phyloP scores from a whole-genome alignment of 345 rosid genomes.

The Cardamine occulta region DNA sequence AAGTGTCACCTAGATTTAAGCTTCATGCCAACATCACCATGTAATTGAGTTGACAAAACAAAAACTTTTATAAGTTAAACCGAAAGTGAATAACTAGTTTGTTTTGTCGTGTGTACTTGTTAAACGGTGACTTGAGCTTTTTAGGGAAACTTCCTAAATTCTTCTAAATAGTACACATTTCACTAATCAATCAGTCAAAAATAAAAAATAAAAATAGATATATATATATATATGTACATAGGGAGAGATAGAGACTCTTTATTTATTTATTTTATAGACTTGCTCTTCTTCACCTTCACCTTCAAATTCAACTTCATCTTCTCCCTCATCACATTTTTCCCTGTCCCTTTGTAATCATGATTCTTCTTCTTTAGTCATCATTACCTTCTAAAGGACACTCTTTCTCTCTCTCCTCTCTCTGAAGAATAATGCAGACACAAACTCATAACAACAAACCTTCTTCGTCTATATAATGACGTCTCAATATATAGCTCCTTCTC shows the following conservation, averaged over 20 bases:
- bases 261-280: not conserved
- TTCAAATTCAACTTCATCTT: slow-evolving; percentile 40
- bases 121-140: slow-evolving; percentile 41
- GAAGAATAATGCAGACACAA: slow-evolving; percentile 29
- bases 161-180: slow-evolving; percentile 37
- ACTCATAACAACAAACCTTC: slow-evolving; percentile 32
- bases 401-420: slow-evolving; percentile 40
- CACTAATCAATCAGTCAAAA: slow-evolving; percentile 34
- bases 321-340: slow-evolving; percentile 50
- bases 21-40: slow-evolving; percentile 11
- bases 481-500: slow-evolving; percentile 14
- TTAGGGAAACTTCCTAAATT: slow-evolving; percentile 37
- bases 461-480: slow-evolving; percentile 37
- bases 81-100: slow-evolving; percentile 31
- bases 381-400: slow-evolving; percentile 54
- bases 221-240: not conserved
- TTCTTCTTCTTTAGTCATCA: slow-evolving; percentile 59
- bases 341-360: slow-evolving; percentile 72
- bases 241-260: not conserved
- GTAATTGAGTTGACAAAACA: slow-evolving; percentile 36
- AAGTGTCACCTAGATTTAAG: slow-evolving; percentile 37
- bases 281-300: slow-evolving; percentile 30
- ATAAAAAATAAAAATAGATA: not conserved
- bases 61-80: slow-evolving; percentile 14
- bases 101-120: slow-evolving; percentile 27